These are phyloP conservation scores for Xylogone sp. DNA, from an alignment of 2,329 filamentous ascomycete genomes.

Conservation along the genomic window DNA sequence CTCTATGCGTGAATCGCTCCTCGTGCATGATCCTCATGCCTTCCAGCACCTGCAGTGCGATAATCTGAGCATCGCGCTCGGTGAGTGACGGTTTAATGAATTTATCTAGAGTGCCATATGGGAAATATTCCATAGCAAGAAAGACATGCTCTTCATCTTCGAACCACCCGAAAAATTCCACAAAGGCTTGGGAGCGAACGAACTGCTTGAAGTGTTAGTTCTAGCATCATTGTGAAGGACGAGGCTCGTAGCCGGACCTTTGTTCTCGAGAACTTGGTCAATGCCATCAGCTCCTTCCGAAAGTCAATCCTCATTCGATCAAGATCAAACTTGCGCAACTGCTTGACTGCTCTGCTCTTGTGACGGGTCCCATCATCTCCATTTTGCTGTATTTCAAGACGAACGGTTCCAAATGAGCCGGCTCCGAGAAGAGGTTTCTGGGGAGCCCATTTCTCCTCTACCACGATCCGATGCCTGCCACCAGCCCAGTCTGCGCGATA, in stretches of 20 bases:
- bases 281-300: constrained; percentile 1
- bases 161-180: constrained; percentile 34
- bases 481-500: too few species aligned
- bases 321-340: too few species aligned
- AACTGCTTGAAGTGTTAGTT: too few species aligned
- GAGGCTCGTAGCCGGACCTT: constrained; percentile 2
- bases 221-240: too few species aligned
- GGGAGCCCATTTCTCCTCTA: too few species aligned
- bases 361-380: too few species aligned
- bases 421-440: too few species aligned
- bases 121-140: constrained; percentile 36
- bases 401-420: too few species aligned
- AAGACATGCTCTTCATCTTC: constrained; percentile 24
- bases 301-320: constrained; percentile 1
- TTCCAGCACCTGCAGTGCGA: constrained; percentile 29
- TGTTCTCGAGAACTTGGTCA: constrained; percentile 4
- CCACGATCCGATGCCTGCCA: too few species aligned
- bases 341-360: too few species aligned
- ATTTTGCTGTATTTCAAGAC: too few species aligned
- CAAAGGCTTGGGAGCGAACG: constrained; percentile 10
- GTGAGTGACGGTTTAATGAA: constrained; percentile 20
- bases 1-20: constrained; percentile 31
- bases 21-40: constrained; percentile 32
- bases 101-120: constrained; percentile 29
- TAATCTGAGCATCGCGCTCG: constrained; percentile 24